These are phyloP conservation scores for Gossypium australe DNA, from an alignment of 345 rosid species.

Conservation along the genomic window DNA sequence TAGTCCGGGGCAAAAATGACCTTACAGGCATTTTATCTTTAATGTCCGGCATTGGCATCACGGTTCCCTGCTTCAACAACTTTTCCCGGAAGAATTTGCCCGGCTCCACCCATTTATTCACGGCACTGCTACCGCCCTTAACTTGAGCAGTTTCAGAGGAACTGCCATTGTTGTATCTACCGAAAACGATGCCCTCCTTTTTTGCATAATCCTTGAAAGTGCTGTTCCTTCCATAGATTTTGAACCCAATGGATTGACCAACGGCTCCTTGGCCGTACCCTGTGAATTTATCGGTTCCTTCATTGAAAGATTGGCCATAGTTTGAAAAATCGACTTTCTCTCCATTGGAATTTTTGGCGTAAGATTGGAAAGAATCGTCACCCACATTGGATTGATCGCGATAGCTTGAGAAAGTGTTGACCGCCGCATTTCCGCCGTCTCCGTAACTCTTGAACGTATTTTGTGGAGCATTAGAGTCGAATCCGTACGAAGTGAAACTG, in stretches of 20 bases:
- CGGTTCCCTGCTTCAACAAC: constrained; percentile 51
- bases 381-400: constrained; percentile 57
- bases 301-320: constrained; percentile 44
- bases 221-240: constrained; percentile 34
- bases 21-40: constrained; percentile 85
- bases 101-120: constrained; percentile 71
- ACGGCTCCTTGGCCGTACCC: constrained; percentile 39
- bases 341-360: constrained; percentile 49
- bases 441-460: constrained; percentile 66
- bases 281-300: constrained; percentile 39
- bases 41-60: constrained; percentile 87
- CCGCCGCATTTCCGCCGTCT: constrained; percentile 38
- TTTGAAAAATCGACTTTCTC: constrained; percentile 35
- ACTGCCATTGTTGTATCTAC: constrained; percentile 31
- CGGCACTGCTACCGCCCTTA: constrained; percentile 32
- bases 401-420: constrained; percentile 44
- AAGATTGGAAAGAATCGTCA: constrained; percentile 56
- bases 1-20: constrained; percentile 75
- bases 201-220: constrained; percentile 42
- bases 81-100: constrained; percentile 82
- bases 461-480: constrained; percentile 51
- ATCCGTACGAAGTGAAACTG: constrained; percentile 63
- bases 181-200: constrained; percentile 42
- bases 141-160: constrained; percentile 3
- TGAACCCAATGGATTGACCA: constrained; percentile 35